Conservation (phyloP, 2,329 filamentous ascomycete genomes). For the Cercospora zeae-maydis region DNA sequence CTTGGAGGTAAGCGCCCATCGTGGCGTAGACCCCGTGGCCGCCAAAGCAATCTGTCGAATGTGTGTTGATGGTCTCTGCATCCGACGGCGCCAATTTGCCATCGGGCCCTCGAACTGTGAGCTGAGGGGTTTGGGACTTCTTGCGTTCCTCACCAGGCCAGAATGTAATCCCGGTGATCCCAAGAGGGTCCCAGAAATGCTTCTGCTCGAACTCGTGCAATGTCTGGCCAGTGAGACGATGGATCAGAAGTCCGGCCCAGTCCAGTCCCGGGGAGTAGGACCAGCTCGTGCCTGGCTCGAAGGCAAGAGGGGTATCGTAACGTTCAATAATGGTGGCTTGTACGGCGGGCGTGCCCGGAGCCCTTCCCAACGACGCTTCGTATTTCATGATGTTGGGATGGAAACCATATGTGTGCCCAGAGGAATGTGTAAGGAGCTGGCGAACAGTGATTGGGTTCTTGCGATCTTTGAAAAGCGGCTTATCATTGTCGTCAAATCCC, state of each 20-base stretch:
- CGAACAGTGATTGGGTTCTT: constrained; percentile 48
- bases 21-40: constrained; percentile 34
- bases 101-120: constrained; percentile 24
- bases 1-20: constrained; percentile 43
- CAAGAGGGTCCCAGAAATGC: constrained; percentile 47
- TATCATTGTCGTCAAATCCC: constrained; percentile 44
- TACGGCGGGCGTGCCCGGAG: not conserved
- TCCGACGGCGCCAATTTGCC: constrained; percentile 23
- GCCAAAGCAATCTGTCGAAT: constrained; percentile 35
- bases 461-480: constrained; percentile 32
- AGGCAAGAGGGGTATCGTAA: constrained; percentile 47
- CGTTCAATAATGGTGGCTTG: constrained; percentile 41
- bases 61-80: constrained; percentile 25
- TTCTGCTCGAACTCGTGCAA: constrained; percentile 46
- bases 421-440: constrained; percentile 52
- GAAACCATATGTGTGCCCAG: constrained; percentile 48
- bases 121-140: constrained; percentile 21
- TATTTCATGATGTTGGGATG: constrained; percentile 36
- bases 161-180: constrained; percentile 38
- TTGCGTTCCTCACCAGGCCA: constrained; percentile 25
- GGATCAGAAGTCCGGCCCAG: constrained; percentile 53
- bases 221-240: constrained; percentile 44
- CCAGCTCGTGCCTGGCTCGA: constrained; percentile 53
- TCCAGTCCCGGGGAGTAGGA: constrained; percentile 50
- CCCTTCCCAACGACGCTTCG: constrained; percentile 16